Conservation (phyloP, 768 basidiomycete species). For the Kwoniella heveanensis region DNA sequence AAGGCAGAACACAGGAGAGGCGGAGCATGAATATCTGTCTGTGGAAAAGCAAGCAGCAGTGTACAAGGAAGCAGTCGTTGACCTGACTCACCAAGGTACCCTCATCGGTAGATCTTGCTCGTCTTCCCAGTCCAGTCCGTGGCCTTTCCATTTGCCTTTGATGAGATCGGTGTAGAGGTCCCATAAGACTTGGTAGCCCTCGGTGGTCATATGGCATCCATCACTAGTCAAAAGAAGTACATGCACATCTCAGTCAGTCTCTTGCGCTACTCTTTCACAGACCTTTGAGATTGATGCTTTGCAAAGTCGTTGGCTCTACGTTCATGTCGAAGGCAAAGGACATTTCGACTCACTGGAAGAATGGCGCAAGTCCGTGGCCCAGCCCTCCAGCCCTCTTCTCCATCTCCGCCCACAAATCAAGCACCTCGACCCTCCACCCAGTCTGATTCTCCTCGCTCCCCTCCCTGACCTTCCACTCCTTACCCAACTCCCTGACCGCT, state of each 20-base stretch:
- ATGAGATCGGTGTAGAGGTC: constrained; percentile 20
- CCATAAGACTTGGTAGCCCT: constrained; percentile 70
- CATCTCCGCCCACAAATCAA: constrained; percentile 34
- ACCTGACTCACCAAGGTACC: constrained; percentile 32
- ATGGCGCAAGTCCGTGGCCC: constrained; percentile 20
- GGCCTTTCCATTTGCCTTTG: constrained; percentile 32
- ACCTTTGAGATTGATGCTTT: too few species aligned
- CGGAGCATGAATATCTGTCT: too few species aligned
- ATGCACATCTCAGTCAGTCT: too few species aligned
- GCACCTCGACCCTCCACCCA: constrained; percentile 24
- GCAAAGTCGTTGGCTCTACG: too few species aligned
- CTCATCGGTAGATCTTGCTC: constrained; percentile 28
- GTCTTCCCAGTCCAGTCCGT: constrained; percentile 44
- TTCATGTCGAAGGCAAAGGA: too few species aligned
- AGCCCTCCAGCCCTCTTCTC: constrained; percentile 24
- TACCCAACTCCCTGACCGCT: constrained; percentile 10
- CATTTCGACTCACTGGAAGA: constrained; percentile 17
- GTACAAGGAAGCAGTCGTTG: too few species aligned
- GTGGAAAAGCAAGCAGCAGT: too few species aligned
- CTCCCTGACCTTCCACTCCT: constrained; percentile 20
- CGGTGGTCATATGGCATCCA: constrained; percentile 74
- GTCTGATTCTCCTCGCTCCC: constrained; percentile 1
- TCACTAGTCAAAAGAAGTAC: constrained; percentile 57
- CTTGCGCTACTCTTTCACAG: too few species aligned
- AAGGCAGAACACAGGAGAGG: too few species aligned